phyloP scores from a whole-genome alignment of 345 rosid species.

The Linum usitatissimum region DNA sequence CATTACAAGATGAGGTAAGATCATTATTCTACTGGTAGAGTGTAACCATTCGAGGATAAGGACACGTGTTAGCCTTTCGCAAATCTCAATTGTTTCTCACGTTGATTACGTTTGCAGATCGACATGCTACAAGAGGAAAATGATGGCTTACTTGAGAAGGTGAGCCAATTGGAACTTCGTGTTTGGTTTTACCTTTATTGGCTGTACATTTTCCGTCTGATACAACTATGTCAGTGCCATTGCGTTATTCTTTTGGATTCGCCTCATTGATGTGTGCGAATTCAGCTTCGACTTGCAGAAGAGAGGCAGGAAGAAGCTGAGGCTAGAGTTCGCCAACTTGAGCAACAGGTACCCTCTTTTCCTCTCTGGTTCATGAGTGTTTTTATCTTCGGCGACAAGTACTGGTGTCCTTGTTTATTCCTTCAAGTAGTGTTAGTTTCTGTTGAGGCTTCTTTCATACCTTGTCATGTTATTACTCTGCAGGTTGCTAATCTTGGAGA shows the following conservation, averaged over 20 bases:
- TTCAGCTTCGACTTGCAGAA: conserved; percentile 23
- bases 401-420: background rate
- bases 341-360: conserved; percentile 14
- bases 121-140: conserved; percentile 38
- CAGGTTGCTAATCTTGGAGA: conserved; percentile 20
- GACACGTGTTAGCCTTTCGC: background rate
- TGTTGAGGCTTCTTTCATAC: background rate
- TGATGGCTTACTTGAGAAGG: conserved; percentile 16
- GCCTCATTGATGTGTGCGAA: conserved; percentile 27
- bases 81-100: conserved; percentile 4
- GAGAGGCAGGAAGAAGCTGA: conserved; percentile 22
- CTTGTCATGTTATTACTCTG: background rate
- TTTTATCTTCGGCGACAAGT: too few species aligned
- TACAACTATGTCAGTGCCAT: conserved; percentile 2
- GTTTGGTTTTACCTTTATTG: conserved; percentile 3
- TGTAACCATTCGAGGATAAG: background rate
- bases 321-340: conserved; percentile 19
- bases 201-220: conserved; percentile 1
- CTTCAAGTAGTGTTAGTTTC: background rate
- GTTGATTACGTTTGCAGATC: conserved; percentile 35
- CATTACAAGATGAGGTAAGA: conserved; percentile 77
- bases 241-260: conserved; percentile 12
- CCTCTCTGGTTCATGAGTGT: background rate
- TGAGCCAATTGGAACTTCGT: background rate
- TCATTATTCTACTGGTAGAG: background rate